These are phyloP conservation scores for Epichloe uncinata DNA, from an alignment of 2,329 filamentous ascomycete species.

Conservation along the genomic window DNA sequence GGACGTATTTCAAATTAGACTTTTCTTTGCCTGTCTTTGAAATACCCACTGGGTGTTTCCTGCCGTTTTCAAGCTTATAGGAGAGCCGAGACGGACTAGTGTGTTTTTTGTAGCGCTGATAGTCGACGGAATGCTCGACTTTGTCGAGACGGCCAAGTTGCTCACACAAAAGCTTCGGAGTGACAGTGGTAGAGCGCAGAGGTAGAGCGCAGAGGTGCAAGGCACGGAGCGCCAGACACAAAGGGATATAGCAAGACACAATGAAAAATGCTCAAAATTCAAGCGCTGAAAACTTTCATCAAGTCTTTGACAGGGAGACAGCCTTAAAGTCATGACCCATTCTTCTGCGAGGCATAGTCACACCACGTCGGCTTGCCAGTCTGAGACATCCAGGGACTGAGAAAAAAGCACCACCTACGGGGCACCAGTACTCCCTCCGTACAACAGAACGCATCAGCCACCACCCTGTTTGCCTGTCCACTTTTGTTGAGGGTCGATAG, in stretches of 20 bases:
- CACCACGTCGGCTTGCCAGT: slow-evolving; percentile 1
- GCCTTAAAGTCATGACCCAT: slow-evolving; percentile 2
- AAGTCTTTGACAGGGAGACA: neutral
- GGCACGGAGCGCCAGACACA: neutral
- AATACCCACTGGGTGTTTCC: neutral
- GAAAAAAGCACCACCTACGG: neutral
- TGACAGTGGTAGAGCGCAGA: neutral
- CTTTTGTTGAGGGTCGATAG: neutral
- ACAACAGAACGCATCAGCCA: neutral
- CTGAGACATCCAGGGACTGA: slow-evolving; percentile 10
- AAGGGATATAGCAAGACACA: slow-evolving; percentile 4
- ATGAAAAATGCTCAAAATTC: slow-evolving; percentile 1
- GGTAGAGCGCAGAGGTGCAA: neutral
- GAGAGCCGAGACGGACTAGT: neutral
- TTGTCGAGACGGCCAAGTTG: neutral
- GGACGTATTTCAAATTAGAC: neutral
- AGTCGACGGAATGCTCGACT: neutral
- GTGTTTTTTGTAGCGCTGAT: neutral
- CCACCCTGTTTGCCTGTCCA: neutral
- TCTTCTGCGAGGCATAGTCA: slow-evolving; percentile 8
- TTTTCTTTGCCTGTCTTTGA: neutral
- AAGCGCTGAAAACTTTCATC: neutral
- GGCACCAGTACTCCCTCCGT: neutral
- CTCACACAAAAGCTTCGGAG: neutral
- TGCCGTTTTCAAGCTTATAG: neutral